Evolutionary conservation across 1,284 basidiomycete species (phyloP).

Genomic region (Pseudozyma tsukubaensis): DNA sequence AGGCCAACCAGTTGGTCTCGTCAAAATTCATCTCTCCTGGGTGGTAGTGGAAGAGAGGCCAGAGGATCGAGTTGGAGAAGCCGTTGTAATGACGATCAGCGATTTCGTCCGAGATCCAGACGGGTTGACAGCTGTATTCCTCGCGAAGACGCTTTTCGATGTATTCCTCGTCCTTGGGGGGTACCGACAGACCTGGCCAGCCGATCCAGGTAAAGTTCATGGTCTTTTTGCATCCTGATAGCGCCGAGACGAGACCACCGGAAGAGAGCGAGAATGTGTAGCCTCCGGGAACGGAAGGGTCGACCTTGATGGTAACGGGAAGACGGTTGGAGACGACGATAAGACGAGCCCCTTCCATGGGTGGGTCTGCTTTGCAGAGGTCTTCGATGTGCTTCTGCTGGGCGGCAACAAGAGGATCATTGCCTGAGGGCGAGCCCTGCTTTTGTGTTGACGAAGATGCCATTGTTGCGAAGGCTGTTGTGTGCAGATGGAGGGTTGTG

Average conservation of each 20-base stretch:
- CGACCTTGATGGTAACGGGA: slow-evolving; percentile 72
- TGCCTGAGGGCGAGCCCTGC: slow-evolving; percentile 7
- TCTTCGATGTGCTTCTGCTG: slow-evolving; percentile 41
- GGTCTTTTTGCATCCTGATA: slow-evolving; percentile 65
- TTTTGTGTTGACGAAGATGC: slow-evolving; percentile 23
- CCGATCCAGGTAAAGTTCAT: slow-evolving; percentile 69
- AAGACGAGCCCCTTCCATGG: slow-evolving; percentile 72
- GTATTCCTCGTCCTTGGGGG: slow-evolving; percentile 58
- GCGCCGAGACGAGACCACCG: slow-evolving; percentile 67
- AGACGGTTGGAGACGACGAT: slow-evolving; percentile 96
- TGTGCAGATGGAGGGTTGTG: background rate
- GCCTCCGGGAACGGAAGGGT: slow-evolving; percentile 61
- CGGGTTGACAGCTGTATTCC: slow-evolving; percentile 96
- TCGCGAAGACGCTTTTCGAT: slow-evolving; percentile 78
- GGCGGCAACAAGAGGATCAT: slow-evolving; percentile 33
- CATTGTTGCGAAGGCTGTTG: slow-evolving; percentile 7
- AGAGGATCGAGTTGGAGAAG: slow-evolving; percentile 99
- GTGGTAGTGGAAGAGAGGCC: slow-evolving; percentile 99
- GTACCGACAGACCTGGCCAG: slow-evolving; percentile 66
- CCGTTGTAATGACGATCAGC: slow-evolving; percentile 96
- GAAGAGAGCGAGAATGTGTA: slow-evolving; percentile 65
- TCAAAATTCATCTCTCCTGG: slow-evolving; percentile 88
- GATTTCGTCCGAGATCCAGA: slow-evolving; percentile 95
- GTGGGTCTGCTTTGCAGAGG: slow-evolving; percentile 23
- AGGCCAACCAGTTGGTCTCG: slow-evolving; percentile 96